These are phyloP conservation scores for Pogostemon cablin DNA, from an alignment of 257 asterid genomes.

Conservation along the genomic window DNA sequence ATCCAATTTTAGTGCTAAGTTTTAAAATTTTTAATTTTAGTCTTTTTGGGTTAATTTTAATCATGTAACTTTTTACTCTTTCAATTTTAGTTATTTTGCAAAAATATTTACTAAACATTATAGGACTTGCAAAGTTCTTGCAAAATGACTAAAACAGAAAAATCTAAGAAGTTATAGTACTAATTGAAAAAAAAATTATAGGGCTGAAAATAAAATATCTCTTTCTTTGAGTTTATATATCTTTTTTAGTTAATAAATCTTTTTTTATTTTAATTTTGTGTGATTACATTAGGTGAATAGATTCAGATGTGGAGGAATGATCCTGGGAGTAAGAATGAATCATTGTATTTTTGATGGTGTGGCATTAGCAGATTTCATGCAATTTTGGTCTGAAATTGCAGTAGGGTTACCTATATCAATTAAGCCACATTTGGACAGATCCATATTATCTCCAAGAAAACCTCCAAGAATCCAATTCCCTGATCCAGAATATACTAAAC, in stretches of 20 bases:
- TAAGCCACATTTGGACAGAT: slow-evolving; percentile 9
- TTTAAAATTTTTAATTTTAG: too few species aligned
- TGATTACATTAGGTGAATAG: neutral
- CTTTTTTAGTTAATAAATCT: too few species aligned
- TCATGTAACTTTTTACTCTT: too few species aligned
- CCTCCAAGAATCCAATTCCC: neutral
- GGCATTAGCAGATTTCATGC: neutral
- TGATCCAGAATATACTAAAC: neutral
- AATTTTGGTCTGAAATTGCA: neutral
- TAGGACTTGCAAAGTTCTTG: too few species aligned
- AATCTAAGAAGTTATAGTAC: too few species aligned
- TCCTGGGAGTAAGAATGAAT: slow-evolving; percentile 18
- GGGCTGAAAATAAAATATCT: too few species aligned
- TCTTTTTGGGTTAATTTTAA: too few species aligned
- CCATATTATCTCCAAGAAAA: slow-evolving; percentile 20
- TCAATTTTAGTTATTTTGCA: too few species aligned
- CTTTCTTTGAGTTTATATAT: neutral
- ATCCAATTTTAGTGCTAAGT: too few species aligned
- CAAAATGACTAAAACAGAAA: too few species aligned
- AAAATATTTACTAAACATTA: too few species aligned
- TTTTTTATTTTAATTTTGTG: neutral
- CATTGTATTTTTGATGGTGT: neutral
- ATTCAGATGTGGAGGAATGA: slow-evolving; percentile 22
- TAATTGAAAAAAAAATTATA: too few species aligned
- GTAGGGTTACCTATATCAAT: neutral